Conservation (phyloP, 1,139 yeast genomes). For the Protomyces macrosporus region DNA sequence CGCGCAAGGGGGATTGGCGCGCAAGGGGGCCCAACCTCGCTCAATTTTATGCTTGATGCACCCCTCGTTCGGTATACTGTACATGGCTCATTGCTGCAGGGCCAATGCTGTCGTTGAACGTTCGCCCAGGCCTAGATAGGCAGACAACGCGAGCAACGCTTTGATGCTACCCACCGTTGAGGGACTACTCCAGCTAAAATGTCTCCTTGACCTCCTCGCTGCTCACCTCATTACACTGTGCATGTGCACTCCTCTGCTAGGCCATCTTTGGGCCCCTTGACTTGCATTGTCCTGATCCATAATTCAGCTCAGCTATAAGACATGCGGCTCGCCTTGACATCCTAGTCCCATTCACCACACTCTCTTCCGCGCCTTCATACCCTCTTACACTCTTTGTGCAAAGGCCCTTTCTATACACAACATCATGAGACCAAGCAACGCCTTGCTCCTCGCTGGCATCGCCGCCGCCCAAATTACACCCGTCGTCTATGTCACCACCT, state of each 20-base stretch:
- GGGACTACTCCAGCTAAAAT: neutral
- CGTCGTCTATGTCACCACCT: slow-evolving; percentile 18
- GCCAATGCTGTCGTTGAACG: too few relatives aligned
- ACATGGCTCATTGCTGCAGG: too few relatives aligned
- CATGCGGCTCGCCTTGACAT: too few relatives aligned
- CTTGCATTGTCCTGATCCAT: too few relatives aligned
- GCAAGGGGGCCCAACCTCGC: too few relatives aligned
- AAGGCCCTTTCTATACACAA: neutral
- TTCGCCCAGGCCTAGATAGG: too few relatives aligned
- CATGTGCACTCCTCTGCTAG: neutral
- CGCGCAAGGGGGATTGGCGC: too few relatives aligned
- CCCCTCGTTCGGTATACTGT: neutral
- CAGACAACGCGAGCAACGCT: too few relatives aligned
- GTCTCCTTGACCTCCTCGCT: neutral
- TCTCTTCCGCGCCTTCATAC: neutral
- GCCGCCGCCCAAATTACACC: slow-evolving; percentile 15
- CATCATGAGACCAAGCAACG: neutral
- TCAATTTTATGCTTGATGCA: neutral
- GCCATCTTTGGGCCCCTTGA: too few relatives aligned
- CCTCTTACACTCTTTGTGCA: neutral
- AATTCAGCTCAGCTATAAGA: too few relatives aligned
- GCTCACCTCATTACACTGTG: neutral
- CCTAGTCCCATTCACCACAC: neutral
- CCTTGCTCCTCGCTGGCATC: slow-evolving; percentile 22
- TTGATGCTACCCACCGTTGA: too few relatives aligned